Conservation (phyloP, 2,329 filamentous ascomycete species). For the Daldinia sp. region DNA sequence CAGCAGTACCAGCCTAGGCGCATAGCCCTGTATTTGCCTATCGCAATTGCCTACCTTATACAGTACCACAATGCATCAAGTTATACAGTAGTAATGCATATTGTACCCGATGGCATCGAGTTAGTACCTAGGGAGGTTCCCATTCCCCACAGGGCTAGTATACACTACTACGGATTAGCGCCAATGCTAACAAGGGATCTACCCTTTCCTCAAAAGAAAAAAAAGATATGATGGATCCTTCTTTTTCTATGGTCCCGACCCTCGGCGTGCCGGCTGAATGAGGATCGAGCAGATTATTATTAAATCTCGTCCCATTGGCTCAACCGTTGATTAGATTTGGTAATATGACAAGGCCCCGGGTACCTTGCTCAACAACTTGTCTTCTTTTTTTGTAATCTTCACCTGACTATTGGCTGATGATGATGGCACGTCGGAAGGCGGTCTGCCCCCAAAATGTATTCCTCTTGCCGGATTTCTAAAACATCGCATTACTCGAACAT, state of each 20-base stretch:
- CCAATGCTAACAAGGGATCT: constrained; percentile 30
- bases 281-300: constrained; percentile 45
- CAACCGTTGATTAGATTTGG: constrained; percentile 34
- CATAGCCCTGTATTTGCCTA: too few relatives aligned
- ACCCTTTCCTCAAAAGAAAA: constrained; percentile 20
- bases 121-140: not conserved
- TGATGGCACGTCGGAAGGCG: constrained; percentile 32
- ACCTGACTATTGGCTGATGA: constrained; percentile 38
- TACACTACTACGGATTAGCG: constrained; percentile 23
- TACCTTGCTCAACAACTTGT: constrained; percentile 7
- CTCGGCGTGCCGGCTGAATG: constrained; percentile 44
- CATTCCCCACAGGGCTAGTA: constrained; percentile 31
- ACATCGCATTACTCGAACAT: constrained; percentile 19
- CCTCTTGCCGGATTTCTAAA: constrained; percentile 12
- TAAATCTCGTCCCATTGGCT: constrained; percentile 40
- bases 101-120: not conserved
- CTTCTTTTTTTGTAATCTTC: constrained; percentile 38
- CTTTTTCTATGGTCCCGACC: constrained; percentile 33
- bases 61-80: not conserved
- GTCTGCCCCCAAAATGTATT: constrained; percentile 22
- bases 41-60: constrained; percentile 4
- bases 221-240: constrained; percentile 16
- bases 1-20: too few relatives aligned
- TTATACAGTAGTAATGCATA: not conserved
- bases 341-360: constrained; percentile 30